phyloP scores from a whole-genome alignment of 306 rosid species.

The Sophora flavescens region DNA sequence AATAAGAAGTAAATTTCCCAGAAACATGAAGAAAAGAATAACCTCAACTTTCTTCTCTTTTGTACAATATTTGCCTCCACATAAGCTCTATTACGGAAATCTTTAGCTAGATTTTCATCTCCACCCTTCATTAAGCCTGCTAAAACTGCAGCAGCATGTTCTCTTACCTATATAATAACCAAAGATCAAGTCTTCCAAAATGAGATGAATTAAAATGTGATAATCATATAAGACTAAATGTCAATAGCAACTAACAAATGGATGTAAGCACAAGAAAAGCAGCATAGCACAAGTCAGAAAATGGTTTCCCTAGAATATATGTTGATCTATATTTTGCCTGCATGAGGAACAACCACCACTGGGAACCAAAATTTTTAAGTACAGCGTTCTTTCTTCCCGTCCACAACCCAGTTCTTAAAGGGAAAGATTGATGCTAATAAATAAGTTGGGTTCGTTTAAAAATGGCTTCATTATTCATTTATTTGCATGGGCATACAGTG shows the following conservation, averaged over 20 bases:
- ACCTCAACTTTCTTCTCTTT: conserved; percentile 82
- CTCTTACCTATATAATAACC: conserved; percentile 70
- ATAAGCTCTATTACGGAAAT: conserved; percentile 88
- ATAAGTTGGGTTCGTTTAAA: neutral
- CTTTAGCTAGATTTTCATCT: conserved; percentile 87
- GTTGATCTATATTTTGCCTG: conserved; percentile 28
- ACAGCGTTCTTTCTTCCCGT: conserved; percentile 16
- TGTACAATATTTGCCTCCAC: conserved; percentile 66
- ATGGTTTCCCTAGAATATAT: conserved; percentile 28
- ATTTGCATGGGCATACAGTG: neutral
- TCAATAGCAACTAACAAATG: conserved; percentile 17
- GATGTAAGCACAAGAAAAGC: conserved; percentile 38
- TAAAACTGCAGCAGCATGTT: conserved; percentile 96
- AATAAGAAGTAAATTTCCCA: conserved; percentile 23
- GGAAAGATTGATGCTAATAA: conserved; percentile 10
- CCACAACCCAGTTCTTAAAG: conserved; percentile 20
- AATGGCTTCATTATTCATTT: neutral
- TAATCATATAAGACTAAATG: neutral
- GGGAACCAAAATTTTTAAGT: conserved; percentile 6
- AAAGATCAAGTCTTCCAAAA: conserved; percentile 43
- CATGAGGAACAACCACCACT: conserved; percentile 15
- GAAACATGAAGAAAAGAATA: conserved; percentile 36
- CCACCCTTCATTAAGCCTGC: conserved; percentile 99
- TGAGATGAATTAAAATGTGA: conserved; percentile 37
- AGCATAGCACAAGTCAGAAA: conserved; percentile 11